Evolutionary conservation across 2,329 filamentous ascomycete species (phyloP).

Genomic region (Bretziella fagacearum): DNA sequence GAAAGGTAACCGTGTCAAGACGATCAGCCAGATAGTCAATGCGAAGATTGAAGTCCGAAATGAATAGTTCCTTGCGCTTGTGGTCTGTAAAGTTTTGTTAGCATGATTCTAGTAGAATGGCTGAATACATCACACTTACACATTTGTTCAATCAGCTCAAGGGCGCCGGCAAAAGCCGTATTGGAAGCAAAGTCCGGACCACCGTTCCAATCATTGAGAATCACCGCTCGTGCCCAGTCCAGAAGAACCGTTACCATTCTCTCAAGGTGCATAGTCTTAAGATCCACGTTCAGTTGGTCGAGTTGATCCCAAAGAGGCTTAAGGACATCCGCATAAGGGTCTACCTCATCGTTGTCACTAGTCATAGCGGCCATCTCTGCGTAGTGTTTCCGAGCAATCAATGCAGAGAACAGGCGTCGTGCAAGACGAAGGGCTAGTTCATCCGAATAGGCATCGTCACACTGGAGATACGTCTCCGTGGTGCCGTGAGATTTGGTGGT

Average conservation of each 20-base stretch:
- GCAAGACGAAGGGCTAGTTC: conserved; percentile 43
- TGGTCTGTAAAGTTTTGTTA: conserved; percentile 30
- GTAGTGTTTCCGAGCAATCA: conserved; percentile 35
- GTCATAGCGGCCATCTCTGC: conserved; percentile 25
- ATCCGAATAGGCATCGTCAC: conserved; percentile 46
- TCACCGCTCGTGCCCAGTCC: conserved; percentile 57
- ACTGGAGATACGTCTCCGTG: conserved; percentile 23
- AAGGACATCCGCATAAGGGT: conserved; percentile 27
- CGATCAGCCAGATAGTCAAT: conserved; percentile 61
- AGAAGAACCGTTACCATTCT: conserved; percentile 28
- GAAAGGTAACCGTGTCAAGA: conserved; percentile 58
- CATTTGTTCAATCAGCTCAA: conserved; percentile 55
- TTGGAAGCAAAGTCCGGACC: conserved; percentile 51
- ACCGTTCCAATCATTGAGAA: conserved; percentile 69
- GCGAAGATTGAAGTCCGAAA: conserved; percentile 54
- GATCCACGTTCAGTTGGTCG: conserved; percentile 29
- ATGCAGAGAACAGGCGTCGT: conserved; percentile 39
- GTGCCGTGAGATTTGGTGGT: conserved; percentile 10
- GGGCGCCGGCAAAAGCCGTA: conserved; percentile 57
- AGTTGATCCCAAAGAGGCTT: conserved; percentile 35
- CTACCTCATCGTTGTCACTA: conserved; percentile 20
- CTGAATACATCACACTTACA: conserved; percentile 33
- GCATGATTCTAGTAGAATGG: neutral
- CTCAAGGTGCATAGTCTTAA: conserved; percentile 7
- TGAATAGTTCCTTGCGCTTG: conserved; percentile 43